Conservation (phyloP, 352 stramenopile genomes). For the Phytophthora kernoviae region DNA sequence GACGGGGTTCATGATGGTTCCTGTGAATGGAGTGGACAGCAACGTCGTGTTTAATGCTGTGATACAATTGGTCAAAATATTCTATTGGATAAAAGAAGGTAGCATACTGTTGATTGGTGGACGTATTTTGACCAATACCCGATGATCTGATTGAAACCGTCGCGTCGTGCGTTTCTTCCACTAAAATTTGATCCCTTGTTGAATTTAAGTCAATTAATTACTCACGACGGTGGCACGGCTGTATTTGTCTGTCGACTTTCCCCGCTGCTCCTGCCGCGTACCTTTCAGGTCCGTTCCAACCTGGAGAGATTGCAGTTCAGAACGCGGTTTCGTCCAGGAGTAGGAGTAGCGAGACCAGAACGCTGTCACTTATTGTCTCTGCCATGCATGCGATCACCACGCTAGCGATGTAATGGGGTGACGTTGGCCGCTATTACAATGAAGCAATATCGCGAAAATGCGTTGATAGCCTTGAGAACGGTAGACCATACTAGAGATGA, state of each 20-base stretch:
- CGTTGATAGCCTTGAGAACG: background rate
- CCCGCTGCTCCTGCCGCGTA: too few relatives aligned
- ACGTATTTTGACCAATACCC: too few relatives aligned
- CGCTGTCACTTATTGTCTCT: background rate
- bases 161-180: background rate
- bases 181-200: background rate
- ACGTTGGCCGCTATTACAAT: background rate
- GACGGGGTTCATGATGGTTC: constrained; percentile 44
- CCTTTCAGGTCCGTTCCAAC: too few relatives aligned
- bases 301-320: background rate
- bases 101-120: too few relatives aligned
- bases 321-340: background rate
- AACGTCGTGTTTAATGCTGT: constrained; percentile 3
- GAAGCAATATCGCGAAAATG: background rate
- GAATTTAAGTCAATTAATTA: too few relatives aligned
- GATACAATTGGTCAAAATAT: background rate
- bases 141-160: background rate
- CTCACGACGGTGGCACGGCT: background rate
- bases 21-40: background rate
- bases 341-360: background rate
- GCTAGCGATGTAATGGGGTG: background rate
- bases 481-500: too few relatives aligned
- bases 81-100: too few relatives aligned
- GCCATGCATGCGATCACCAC: background rate
- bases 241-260: too few relatives aligned